Percentiles rank a stretch among this genome's conserved stretches.
Conservation (phyloP, 148 eudicot genomes). For the Cornus kousa region DNA sequence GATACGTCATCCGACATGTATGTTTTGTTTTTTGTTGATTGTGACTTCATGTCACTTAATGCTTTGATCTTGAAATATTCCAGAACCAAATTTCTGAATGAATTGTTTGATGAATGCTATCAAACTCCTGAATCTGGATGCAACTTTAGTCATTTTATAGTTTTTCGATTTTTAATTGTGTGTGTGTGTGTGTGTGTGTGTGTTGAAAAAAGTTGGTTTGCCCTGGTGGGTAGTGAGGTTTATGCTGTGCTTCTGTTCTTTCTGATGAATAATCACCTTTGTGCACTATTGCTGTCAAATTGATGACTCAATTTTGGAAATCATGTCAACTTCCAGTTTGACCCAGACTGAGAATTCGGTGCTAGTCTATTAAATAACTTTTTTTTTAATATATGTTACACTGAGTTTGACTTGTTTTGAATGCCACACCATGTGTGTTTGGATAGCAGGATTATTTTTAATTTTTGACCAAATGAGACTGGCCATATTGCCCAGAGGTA, state of each 20-base stretch:
- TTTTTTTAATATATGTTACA: neutral
- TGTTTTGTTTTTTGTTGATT: conserved; percentile 21
- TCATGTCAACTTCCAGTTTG: neutral
- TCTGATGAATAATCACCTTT: neutral
- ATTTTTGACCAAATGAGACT: neutral
- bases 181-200: too few relatives aligned
- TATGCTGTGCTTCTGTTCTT: too few relatives aligned
- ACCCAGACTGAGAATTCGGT: neutral
- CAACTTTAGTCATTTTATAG: neutral
- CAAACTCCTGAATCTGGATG: neutral
- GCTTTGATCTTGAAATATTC: neutral
- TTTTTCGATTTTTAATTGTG: neutral
- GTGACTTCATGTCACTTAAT: neutral
- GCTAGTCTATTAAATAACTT: neutral
- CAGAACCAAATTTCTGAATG: neutral
- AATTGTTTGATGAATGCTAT: neutral
- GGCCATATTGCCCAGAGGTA: neutral
- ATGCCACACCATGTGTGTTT: too few relatives aligned
- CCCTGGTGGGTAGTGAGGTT: too few relatives aligned
- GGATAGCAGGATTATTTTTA: too few relatives aligned
- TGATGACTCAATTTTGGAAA: neutral
- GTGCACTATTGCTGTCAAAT: neutral
- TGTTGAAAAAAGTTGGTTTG: neutral
- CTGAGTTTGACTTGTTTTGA: too few relatives aligned
- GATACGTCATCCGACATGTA: conserved; percentile 64